Percentiles rank a stretch among this genome's conserved stretches.
These are phyloP conservation scores for Verticillium dahliae DNA, from an alignment of 2,329 filamentous ascomycete species.

Conservation along the genomic window DNA sequence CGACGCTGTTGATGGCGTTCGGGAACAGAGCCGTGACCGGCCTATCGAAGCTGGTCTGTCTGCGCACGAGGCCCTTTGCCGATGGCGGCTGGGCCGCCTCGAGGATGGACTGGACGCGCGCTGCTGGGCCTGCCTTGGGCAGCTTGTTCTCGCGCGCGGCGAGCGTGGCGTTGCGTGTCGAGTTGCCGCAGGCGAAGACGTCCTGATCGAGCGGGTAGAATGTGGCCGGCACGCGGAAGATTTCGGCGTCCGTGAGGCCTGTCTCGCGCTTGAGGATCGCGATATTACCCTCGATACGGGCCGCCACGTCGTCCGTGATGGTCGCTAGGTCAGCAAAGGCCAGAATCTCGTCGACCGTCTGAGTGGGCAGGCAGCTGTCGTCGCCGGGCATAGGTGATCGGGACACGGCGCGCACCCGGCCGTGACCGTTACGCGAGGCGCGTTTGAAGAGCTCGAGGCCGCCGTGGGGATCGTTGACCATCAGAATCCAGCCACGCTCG, in stretches of 20 bases:
- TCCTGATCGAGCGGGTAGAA: neutral
- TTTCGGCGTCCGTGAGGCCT: slow-evolving; percentile 12
- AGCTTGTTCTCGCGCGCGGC: neutral
- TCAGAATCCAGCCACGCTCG: slow-evolving; percentile 12
- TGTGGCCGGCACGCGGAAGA: slow-evolving; percentile 14
- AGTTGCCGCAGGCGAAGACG: neutral
- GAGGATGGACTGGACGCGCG: neutral
- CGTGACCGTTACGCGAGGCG: slow-evolving; percentile 6
- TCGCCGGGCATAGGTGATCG: neutral
- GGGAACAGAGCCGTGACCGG: slow-evolving; percentile 10
- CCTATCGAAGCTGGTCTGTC: neutral
- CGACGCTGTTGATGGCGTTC: slow-evolving; percentile 14
- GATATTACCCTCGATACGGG: slow-evolving; percentile 5
- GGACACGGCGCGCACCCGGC: neutral
- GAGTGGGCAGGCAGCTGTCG: neutral
- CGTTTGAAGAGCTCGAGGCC: slow-evolving; percentile 15
- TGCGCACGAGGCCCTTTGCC: neutral
- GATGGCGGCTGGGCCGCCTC: neutral
- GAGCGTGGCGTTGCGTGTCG: neutral
- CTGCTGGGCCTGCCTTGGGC: neutral
- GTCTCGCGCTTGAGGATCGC: slow-evolving; percentile 8
- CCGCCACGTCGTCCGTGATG: neutral
- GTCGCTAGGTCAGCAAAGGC: neutral
- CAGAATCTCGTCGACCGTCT: slow-evolving; percentile 8
- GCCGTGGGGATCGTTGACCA: slow-evolving; percentile 12